Evolutionary conservation across 495 filamentous ascomycete species (phyloP).

Genomic region (Tetracladium setigerum): DNA sequence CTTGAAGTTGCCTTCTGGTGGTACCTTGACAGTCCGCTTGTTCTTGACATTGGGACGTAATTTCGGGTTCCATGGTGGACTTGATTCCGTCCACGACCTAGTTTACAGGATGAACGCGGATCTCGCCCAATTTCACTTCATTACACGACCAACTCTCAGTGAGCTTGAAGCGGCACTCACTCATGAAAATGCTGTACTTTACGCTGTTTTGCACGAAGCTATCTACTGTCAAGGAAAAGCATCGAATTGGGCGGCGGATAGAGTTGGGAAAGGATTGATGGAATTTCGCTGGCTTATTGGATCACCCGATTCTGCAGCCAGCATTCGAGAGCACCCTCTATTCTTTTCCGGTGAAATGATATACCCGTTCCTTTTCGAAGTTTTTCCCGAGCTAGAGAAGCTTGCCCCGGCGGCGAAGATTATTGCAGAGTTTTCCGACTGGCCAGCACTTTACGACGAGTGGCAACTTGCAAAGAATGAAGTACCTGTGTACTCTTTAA

Average conservation of each 20-base stretch:
- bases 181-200: constrained; percentile 72
- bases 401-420: constrained; percentile 59
- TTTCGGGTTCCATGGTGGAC: constrained; percentile 70
- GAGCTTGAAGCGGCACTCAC: constrained; percentile 54
- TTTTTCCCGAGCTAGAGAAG: constrained; percentile 60
- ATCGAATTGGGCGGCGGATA: constrained; percentile 41
- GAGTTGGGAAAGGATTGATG: constrained; percentile 28
- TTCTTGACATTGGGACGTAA: constrained; percentile 68
- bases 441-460: constrained; percentile 72
- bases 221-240: constrained; percentile 58
- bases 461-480: constrained; percentile 58
- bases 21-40: constrained; percentile 57
- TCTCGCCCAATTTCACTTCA: constrained; percentile 58
- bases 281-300: constrained; percentile 36
- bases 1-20: constrained; percentile 55
- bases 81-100: constrained; percentile 62
- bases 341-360: constrained; percentile 93
- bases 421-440: constrained; percentile 57
- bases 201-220: constrained; percentile 79
- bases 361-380: constrained; percentile 72
- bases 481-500: constrained; percentile 82
- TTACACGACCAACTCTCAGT: constrained; percentile 63
- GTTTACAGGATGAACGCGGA: constrained; percentile 62
- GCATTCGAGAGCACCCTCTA: constrained; percentile 44
- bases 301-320: constrained; percentile 13